Percentiles rank a stretch among this genome's conserved stretches.
Conservation (phyloP, 108 stramenopile species). For the Nannochloropsis oceanica region DNA sequence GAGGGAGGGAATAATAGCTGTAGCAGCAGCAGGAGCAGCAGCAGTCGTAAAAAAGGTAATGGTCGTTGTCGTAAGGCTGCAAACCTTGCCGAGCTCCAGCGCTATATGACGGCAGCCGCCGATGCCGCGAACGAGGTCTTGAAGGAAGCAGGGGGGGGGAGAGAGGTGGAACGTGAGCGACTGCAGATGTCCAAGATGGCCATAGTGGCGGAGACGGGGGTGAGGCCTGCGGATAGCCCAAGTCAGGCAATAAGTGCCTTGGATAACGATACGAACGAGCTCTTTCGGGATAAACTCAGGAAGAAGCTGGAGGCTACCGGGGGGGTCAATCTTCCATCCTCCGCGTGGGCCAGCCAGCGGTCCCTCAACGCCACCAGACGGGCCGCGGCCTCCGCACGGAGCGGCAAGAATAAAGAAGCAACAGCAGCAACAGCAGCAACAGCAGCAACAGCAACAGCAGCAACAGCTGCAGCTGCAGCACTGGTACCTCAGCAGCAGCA, state of each 20-base stretch:
- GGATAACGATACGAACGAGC: not conserved
- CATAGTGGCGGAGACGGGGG: not conserved
- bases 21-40: not conserved
- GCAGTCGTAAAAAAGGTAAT: not conserved
- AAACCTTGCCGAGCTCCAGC: constrained; percentile 35
- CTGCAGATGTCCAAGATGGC: not conserved
- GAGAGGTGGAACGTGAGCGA: not conserved
- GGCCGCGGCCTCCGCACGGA: not conserved
- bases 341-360: not conserved
- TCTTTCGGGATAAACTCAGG: constrained; percentile 30
- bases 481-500: no score
- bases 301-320: constrained; percentile 39
- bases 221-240: not conserved
- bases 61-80: constrained; percentile 31
- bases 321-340: constrained; percentile 3
- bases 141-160: not conserved
- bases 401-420: not conserved
- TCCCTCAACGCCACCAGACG: not conserved
- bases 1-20: not conserved
- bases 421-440: not conserved
- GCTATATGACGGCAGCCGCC: constrained; percentile 36
- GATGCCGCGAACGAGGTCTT: constrained; percentile 38
- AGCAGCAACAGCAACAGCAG: no score
- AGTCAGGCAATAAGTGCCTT: not conserved
- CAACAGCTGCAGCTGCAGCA: no score